Percentiles rank a stretch among this genome's conserved stretches.
Evolutionary conservation across 2,329 filamentous ascomycete species (phyloP).

Genomic region (Fusarium kyushuense): DNA sequence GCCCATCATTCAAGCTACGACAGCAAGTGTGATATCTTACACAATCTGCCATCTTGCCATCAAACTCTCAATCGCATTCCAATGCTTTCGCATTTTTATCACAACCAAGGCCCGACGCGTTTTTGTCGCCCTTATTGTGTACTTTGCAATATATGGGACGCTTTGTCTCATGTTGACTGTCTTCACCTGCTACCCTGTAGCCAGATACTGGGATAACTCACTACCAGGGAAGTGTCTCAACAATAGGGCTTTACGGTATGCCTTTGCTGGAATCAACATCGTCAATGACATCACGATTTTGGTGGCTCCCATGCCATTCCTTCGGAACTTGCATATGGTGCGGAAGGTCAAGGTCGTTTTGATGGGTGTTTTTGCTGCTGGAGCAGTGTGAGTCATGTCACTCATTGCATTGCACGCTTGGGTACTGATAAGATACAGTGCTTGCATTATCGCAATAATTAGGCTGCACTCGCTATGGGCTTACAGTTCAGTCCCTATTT

Average conservation of each 20-base stretch:
- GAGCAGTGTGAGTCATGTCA: background rate
- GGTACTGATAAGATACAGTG: background rate
- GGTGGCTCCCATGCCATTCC: background rate
- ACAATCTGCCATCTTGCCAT: constrained; percentile 1
- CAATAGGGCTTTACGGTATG: constrained; percentile 4
- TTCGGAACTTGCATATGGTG: background rate
- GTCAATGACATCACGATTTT: background rate
- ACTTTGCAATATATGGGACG: background rate
- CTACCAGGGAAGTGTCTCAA: background rate
- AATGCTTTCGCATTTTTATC: constrained; percentile 1
- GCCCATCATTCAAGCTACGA: background rate
- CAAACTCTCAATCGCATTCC: background rate
- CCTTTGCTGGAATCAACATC: constrained; percentile 1
- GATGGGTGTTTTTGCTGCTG: constrained; percentile 3
- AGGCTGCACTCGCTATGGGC: background rate
- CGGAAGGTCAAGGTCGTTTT: background rate
- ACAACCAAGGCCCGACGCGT: background rate
- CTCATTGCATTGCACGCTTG: accelerated
- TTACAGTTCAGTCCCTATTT: background rate
- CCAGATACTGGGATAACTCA: constrained; percentile 8
- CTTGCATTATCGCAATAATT: background rate
- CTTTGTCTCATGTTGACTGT: constrained; percentile 1
- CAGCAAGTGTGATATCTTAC: background rate
- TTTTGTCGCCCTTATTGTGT: background rate
- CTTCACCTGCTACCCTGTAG: constrained; percentile 6